Percentiles rank a stretch among this genome's conserved stretches.
Evolutionary conservation across 352 stramenopile genomes (phyloP).

Genomic region (Globisporangium nodosum): DNA sequence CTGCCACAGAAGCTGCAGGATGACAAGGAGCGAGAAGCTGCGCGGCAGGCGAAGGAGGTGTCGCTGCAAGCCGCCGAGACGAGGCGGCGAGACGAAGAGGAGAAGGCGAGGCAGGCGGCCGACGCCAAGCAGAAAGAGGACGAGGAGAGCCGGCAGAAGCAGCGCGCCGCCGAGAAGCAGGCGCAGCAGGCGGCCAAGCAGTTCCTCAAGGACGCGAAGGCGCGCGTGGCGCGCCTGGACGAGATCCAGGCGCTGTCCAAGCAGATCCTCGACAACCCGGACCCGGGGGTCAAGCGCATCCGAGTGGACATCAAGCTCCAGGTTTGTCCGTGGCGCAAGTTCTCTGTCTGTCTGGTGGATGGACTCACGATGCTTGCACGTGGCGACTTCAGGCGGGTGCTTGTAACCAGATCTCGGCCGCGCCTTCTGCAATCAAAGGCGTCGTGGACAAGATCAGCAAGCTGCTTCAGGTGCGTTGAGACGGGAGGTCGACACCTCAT

Average conservation of each 20-base stretch:
- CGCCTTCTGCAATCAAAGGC: constrained; percentile 52
- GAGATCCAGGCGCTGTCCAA: constrained; percentile 36
- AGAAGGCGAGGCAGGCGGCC: constrained; percentile 20
- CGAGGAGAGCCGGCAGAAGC: constrained; percentile 19
- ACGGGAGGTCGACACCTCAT: neutral
- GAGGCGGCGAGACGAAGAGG: constrained; percentile 15
- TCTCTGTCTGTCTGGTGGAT: neutral
- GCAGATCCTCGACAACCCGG: constrained; percentile 41
- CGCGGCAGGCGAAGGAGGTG: constrained; percentile 19
- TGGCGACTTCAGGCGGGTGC: constrained; percentile 36
- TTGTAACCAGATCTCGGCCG: constrained; percentile 78
- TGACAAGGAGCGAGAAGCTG: constrained; percentile 26
- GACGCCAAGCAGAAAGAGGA: constrained; percentile 22
- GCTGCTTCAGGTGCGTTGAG: constrained; percentile 38
- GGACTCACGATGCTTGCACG: neutral
- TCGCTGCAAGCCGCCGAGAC: constrained; percentile 12
- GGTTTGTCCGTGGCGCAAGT: constrained; percentile 13
- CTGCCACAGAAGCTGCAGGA: constrained; percentile 16
- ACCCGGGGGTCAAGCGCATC: constrained; percentile 53
- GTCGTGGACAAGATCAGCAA: constrained; percentile 68
- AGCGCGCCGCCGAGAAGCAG: constrained; percentile 27
- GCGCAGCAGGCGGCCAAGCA: constrained; percentile 31
- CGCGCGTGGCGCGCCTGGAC: constrained; percentile 41
- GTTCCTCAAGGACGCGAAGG: constrained; percentile 35
- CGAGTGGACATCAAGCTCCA: constrained; percentile 67